A percentile compares a stretch with the other conserved stretches of the same genome.
These are phyloP conservation scores for Aspergillus caelatus DNA, from an alignment of 2,329 filamentous ascomycete species.

Conservation along the genomic window DNA sequence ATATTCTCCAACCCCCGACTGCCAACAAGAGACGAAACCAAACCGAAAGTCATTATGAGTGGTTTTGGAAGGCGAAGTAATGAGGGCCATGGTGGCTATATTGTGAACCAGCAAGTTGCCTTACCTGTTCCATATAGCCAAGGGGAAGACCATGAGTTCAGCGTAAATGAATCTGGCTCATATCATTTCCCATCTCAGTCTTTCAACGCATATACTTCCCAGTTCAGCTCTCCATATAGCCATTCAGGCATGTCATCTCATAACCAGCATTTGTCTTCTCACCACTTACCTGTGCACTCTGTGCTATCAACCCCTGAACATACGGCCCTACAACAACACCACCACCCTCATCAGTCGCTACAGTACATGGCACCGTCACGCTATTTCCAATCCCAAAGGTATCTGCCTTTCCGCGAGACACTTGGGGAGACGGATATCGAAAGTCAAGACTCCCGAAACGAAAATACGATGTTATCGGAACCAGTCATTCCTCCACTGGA, in stretches of 20 bases:
- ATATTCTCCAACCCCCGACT: neutral
- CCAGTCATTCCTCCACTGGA: slow-evolving; percentile 46
- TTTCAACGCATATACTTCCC: slow-evolving; percentile 41
- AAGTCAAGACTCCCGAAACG: slow-evolving; percentile 48
- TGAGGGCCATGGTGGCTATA: slow-evolving; percentile 39
- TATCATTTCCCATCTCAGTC: slow-evolving; percentile 38
- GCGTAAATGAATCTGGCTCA: slow-evolving; percentile 29
- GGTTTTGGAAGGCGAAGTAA: slow-evolving; percentile 42
- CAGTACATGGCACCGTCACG: slow-evolving; percentile 37
- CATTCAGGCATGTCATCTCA: slow-evolving; percentile 35
- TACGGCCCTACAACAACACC: slow-evolving; percentile 33
- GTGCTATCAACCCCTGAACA: slow-evolving; percentile 38
- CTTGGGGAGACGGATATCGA: slow-evolving; percentile 44
- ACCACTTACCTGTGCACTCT: slow-evolving; percentile 35
- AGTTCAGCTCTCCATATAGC: slow-evolving; percentile 39
- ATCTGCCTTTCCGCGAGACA: slow-evolving; percentile 38
- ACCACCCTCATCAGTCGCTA: slow-evolving; percentile 19
- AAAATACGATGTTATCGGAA: slow-evolving; percentile 48
- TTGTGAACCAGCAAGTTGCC: slow-evolving; percentile 37
- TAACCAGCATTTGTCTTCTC: slow-evolving; percentile 32
- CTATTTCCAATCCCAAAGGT: slow-evolving; percentile 36
- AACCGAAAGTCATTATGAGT: slow-evolving; percentile 33
- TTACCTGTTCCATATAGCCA: slow-evolving; percentile 36
- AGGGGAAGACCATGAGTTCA: slow-evolving; percentile 34
- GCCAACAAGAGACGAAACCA: neutral